Base-by-base conservation (phyloP, 2,329 filamentous ascomycete genomes). In the Colletotrichum abscissum region DNA sequence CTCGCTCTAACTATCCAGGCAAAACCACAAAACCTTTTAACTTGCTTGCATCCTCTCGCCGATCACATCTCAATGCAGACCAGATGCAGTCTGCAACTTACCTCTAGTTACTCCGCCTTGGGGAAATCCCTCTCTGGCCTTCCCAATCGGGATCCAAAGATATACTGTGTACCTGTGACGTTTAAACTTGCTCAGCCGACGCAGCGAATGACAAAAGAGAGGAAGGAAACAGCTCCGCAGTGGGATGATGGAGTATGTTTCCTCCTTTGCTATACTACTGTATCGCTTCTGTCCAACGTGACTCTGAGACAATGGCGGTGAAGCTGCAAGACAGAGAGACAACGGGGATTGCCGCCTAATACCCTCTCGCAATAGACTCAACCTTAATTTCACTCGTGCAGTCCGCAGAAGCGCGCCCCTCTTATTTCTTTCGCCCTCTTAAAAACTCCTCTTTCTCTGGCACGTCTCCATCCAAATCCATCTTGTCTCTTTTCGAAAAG, bases 291-390 rank as follows among this genome's bases (percentile, higher is more conserved):
- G 30, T 38, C 62, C 62, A 14, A 64, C 28, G 62, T 55, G 46
- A 26, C 30, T 33, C 30, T 22, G 62, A 54, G 33, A 64, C 62
- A 63, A n/a, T 30, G 54, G 62, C 62, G 62, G 62, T 64, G 62
- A 64, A 38, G 46, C 28, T 54, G 46, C 42, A 38, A 30, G 46
- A 35, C 33, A 55, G 35, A 49, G 28, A 28, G 46, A 35, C 19
- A 28, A 16, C 28, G 62, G 46, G 46, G 19, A 26, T 5, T 38
- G 54, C 22, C 30, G 57, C 22, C 33, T 59, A 26, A 59, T 26
- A 33, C 33, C n/a, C 3, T 19, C 14, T 59, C 57, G 33, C 57
- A 24, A 55, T 55, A 54, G 62, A 54, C 46, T 19, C 49, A 54
- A 64, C 62, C 46, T 55, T 26, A 55, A 54, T 26, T 33, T 9